A percentile compares a stretch with the other conserved stretches of the same genome.
Evolutionary conservation across 768 basidiomycete genomes (phyloP).

Genomic region (Paxillus involutus): DNA sequence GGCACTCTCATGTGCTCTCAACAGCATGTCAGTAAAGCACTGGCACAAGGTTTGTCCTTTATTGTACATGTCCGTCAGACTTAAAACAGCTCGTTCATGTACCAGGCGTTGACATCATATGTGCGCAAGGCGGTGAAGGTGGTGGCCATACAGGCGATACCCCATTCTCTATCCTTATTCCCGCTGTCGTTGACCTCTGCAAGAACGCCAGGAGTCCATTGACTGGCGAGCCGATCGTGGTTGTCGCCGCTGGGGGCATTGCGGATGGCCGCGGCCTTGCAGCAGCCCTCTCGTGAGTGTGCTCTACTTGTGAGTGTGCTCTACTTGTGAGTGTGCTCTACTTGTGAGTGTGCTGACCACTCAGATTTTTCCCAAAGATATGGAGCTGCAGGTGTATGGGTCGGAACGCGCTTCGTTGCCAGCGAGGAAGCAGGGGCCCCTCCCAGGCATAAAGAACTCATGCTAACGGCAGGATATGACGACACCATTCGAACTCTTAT

Average conservation of each 20-base stretch:
- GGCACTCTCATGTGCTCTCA: not conserved
- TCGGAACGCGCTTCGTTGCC: constrained; percentile 85
- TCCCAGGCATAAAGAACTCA: constrained; percentile 65
- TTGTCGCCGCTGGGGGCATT: constrained; percentile 85
- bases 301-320: constrained; percentile 27
- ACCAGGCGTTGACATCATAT: constrained; percentile 84
- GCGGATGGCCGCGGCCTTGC: constrained; percentile 82
- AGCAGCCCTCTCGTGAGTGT: constrained; percentile 60
- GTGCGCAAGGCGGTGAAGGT: constrained; percentile 86
- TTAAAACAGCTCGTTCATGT: not conserved
- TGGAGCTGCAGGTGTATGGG: constrained; percentile 86
- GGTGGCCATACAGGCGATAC: constrained; percentile 88
- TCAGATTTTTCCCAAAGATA: constrained; percentile 43
- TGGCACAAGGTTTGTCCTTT: constrained; percentile 56
- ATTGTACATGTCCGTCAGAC: not conserved
- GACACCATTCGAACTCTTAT: constrained; percentile 71
- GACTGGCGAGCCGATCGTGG: constrained; percentile 72
- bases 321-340: constrained; percentile 27
- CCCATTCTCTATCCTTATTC: constrained; percentile 79
- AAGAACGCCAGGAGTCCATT: constrained; percentile 67
- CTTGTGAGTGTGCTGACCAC: constrained; percentile 28
- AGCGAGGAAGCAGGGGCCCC: constrained; percentile 80
- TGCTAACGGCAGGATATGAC: constrained; percentile 71
- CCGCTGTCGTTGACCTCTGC: constrained; percentile 80
- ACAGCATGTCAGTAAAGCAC: constrained; percentile 72